Conservation (phyloP, 2,329 filamentous ascomycete genomes). For the Dactylellina haptotyla region DNA sequence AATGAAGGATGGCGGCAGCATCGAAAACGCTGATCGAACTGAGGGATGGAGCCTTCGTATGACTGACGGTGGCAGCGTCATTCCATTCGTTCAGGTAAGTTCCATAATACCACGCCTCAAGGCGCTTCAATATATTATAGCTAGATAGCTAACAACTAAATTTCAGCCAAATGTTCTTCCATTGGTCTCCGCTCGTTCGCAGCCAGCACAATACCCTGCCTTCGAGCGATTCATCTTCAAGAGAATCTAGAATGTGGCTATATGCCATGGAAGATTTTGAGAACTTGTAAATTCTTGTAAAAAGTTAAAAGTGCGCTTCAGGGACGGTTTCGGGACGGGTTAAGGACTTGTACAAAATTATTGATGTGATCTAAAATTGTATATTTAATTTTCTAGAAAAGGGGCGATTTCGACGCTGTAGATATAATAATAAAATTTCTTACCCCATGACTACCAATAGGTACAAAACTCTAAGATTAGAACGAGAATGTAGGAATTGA, state of each 20-base stretch:
- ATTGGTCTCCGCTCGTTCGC: slow-evolving; percentile 30
- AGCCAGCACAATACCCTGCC: slow-evolving; percentile 28
- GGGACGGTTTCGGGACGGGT: too few relatives aligned
- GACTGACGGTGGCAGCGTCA: slow-evolving; percentile 3
- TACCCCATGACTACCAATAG: too few relatives aligned
- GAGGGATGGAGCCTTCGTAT: slow-evolving; percentile 26
- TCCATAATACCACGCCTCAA: background rate
- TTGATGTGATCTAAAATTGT: too few relatives aligned
- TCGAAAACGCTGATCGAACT: slow-evolving; percentile 23
- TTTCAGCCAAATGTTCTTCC: slow-evolving; percentile 19
- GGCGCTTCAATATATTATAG: background rate
- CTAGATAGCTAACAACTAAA: background rate
- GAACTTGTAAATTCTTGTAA: background rate
- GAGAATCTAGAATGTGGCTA: slow-evolving; percentile 2
- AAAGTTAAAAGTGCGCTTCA: too few relatives aligned
- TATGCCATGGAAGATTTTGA: background rate
- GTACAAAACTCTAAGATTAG: too few relatives aligned
- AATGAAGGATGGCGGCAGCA: slow-evolving; percentile 5
- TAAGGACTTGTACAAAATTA: too few relatives aligned
- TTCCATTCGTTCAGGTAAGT: slow-evolving; percentile 26
- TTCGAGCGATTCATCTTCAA: slow-evolving; percentile 36
- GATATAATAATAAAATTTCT: too few relatives aligned
- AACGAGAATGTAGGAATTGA: too few relatives aligned
- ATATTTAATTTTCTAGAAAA: too few relatives aligned
- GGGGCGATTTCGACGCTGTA: too few relatives aligned